Percentiles rank a stretch among this genome's conserved stretches.
phyloP scores from a whole-genome alignment of 208 protist species.

The Entamoeba histolytica region DNA sequence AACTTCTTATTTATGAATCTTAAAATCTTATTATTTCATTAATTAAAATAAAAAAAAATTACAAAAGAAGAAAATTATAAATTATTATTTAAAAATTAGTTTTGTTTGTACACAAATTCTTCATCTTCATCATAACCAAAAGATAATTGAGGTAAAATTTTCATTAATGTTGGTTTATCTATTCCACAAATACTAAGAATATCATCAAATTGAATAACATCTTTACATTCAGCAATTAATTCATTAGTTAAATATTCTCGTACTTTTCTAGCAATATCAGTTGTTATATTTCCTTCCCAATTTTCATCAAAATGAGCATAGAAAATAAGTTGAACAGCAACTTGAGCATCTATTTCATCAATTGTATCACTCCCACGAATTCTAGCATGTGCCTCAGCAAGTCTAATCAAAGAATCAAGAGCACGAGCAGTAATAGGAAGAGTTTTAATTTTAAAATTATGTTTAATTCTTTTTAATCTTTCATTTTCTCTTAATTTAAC shows the following conservation, averaged over 20 bases:
- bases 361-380: constrained; percentile 35
- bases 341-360: background rate
- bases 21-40: too few species aligned
- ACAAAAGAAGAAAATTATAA: too few species aligned
- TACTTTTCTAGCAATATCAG: background rate
- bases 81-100: too few species aligned
- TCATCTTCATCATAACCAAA: background rate
- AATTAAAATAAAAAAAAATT: too few species aligned
- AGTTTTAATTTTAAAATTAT: background rate
- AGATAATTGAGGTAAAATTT: background rate
- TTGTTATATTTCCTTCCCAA: background rate
- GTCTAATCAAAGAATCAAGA: constrained; percentile 65
- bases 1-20: too few species aligned
- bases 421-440: constrained; percentile 76
- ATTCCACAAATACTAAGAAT: background rate
- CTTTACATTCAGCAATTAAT: background rate
- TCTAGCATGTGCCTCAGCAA: constrained; percentile 77
- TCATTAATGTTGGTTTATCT: background rate
- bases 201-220: background rate
- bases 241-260: background rate
- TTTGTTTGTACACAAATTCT: background rate
- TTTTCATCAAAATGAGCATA: background rate
- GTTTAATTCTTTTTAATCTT: background rate
- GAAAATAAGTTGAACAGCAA: background rate
- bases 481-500: background rate